A percentile compares a stretch with the other conserved stretches of the same genome.
Conservation (phyloP, 148 eudicot genomes). For the Persicaria maculosa region DNA sequence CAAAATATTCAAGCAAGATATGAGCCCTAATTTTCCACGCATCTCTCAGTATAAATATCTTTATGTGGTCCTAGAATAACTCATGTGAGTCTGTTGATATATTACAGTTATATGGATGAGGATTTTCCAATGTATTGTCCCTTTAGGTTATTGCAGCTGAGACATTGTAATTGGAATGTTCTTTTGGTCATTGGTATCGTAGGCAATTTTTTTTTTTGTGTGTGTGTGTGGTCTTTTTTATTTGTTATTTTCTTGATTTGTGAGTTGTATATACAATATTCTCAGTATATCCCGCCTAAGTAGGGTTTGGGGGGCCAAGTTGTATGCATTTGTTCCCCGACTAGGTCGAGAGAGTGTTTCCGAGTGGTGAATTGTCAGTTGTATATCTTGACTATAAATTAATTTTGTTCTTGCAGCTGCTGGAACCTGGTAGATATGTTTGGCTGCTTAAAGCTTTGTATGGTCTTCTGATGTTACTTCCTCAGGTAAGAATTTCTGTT, state of each 20-base stretch:
- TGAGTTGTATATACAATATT: background rate
- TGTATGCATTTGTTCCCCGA: no score
- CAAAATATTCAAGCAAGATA: background rate
- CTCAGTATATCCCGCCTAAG: no score
- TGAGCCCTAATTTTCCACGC: background rate
- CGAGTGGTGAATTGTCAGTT: background rate
- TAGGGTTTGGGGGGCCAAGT: no score
- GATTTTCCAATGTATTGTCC: no score
- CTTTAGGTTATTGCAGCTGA: background rate
- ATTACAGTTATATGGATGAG: no score
- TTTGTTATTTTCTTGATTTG: conserved; percentile 1
- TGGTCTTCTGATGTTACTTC: conserved; percentile 96
- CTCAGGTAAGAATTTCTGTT: conserved; percentile 50
- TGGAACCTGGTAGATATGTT: conserved; percentile 86
- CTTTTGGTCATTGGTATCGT: background rate
- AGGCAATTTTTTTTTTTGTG: background rate
- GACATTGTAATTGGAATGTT: background rate
- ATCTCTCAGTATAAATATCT: background rate
- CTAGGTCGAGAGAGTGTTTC: no score
- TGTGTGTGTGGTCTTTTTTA: background rate
- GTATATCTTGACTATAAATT: background rate
- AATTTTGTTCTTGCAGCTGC: conserved; percentile 56
- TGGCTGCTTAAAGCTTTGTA: conserved; percentile 86
- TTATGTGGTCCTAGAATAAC: background rate
- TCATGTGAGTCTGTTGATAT: background rate